phyloP scores from a whole-genome alignment of 2,329 filamentous ascomycete genomes.

The Fusarium udum region DNA sequence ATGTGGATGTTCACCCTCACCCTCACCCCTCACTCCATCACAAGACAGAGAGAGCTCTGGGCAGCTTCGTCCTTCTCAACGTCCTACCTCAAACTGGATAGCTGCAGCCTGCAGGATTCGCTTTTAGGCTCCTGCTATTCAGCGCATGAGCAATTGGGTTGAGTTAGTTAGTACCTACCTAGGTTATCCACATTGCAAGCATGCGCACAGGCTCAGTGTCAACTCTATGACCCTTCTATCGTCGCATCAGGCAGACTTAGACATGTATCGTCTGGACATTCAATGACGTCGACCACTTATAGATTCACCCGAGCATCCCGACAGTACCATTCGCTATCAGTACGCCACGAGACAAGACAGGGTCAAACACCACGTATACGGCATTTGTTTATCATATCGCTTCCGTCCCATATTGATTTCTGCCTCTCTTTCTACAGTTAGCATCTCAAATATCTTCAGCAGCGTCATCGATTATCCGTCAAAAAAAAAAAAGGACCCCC shows the following conservation, averaged over 20 bases:
- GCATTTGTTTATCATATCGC: conserved; percentile 13
- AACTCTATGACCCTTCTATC: conserved; percentile 30
- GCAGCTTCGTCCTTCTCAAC: background rate
- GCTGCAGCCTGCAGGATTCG: conserved; percentile 1
- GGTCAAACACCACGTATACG: background rate
- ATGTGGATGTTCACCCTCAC: background rate
- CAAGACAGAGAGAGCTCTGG: conserved; percentile 7
- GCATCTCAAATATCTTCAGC: conserved; percentile 14
- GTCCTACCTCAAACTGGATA: background rate
- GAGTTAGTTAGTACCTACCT: background rate
- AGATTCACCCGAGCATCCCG: conserved; percentile 23
- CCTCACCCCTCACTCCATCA: background rate
- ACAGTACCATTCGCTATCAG: conserved; percentile 10
- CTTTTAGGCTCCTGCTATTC: background rate
- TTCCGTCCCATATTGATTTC: background rate
- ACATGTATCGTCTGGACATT: conserved; percentile 25
- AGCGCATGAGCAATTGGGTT: conserved; percentile 14
- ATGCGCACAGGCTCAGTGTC: background rate
- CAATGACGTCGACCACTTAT: conserved; percentile 37
- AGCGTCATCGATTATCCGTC: conserved; percentile 2
- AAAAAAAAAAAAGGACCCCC: background rate
- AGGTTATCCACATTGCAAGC: conserved; percentile 20
- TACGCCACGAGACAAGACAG: conserved; percentile 10
- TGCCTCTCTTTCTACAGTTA: background rate
- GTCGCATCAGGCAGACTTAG: conserved; percentile 25